These are phyloP conservation scores for Naegleria gruberi DNA, from an alignment of 208 protist species.

Conservation along the genomic window DNA sequence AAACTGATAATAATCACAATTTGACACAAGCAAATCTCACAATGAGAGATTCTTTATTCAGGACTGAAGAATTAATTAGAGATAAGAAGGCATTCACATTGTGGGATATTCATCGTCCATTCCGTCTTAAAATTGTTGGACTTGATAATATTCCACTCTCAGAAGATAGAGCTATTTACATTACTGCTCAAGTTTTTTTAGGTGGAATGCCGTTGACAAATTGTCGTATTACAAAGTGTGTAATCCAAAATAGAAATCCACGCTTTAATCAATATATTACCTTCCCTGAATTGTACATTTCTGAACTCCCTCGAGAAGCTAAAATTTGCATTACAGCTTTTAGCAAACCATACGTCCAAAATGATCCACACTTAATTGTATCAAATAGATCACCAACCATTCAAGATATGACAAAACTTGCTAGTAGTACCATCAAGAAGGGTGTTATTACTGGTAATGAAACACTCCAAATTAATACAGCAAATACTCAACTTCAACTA, in stretches of 20 bases:
- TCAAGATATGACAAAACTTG: background rate
- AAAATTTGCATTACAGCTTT: background rate
- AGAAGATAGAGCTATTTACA: background rate
- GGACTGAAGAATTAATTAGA: background rate
- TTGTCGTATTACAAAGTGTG: background rate
- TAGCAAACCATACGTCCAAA: background rate
- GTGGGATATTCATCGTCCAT: background rate
- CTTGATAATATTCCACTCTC: background rate
- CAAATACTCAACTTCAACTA: background rate
- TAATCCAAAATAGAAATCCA: background rate
- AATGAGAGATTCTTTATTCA: background rate
- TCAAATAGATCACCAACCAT: background rate
- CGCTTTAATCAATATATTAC: background rate
- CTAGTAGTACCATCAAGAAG: background rate
- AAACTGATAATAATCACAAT: background rate
- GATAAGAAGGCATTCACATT: background rate
- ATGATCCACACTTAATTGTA: background rate
- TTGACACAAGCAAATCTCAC: background rate
- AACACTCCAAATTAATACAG: background rate
- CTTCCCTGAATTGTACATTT: background rate
- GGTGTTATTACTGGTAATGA: background rate
- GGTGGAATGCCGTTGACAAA: background rate
- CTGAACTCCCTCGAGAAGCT: background rate
- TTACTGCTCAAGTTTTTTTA: background rate
- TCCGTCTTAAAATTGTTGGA: background rate